Evolutionary conservation across 169 alveolate genomes (phyloP).

Genomic region (Plasmodium reichenowi): DNA sequence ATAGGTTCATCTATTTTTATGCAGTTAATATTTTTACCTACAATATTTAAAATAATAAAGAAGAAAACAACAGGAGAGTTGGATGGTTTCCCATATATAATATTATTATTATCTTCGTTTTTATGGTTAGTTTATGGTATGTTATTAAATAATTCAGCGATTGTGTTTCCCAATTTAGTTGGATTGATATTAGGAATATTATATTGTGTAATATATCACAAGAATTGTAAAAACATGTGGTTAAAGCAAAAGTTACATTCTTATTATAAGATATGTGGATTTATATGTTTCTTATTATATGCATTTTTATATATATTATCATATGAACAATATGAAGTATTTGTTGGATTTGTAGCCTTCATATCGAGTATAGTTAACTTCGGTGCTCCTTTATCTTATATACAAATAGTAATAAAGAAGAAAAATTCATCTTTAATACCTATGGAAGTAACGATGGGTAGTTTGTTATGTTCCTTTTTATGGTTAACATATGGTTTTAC

Average conservation of each 20-base stretch:
- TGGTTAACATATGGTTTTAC: slow-evolving; percentile 85
- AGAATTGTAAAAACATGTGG: slow-evolving; percentile 54
- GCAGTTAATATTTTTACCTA: slow-evolving; percentile 80
- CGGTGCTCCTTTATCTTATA: slow-evolving; percentile 81
- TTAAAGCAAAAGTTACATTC: slow-evolving; percentile 29
- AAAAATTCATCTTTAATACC: slow-evolving; percentile 84
- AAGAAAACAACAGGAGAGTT: slow-evolving; percentile 80
- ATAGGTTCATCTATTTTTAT: slow-evolving; percentile 80
- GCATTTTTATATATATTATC: slow-evolving; percentile 34
- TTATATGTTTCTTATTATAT: slow-evolving; percentile 35
- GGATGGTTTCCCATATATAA: slow-evolving; percentile 78
- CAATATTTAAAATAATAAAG: slow-evolving; percentile 78
- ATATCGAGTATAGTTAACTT: slow-evolving; percentile 46
- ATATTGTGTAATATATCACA: slow-evolving; percentile 46
- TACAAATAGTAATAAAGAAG: slow-evolving; percentile 78
- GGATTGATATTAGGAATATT: slow-evolving; percentile 75
- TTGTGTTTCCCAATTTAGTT: slow-evolving; percentile 79
- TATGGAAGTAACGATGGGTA: slow-evolving; percentile 82
- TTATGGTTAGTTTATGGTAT: slow-evolving; percentile 83
- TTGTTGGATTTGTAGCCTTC: slow-evolving; percentile 50
- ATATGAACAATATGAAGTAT: slow-evolving; percentile 50
- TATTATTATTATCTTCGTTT: slow-evolving; percentile 79
- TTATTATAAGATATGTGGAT: slow-evolving; percentile 43
- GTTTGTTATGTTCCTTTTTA: slow-evolving; percentile 81
- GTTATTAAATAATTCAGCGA: slow-evolving; percentile 74